These are phyloP conservation scores for Ailanthus altissimus DNA, from an alignment of 345 rosid genomes.

Conservation along the genomic window DNA sequence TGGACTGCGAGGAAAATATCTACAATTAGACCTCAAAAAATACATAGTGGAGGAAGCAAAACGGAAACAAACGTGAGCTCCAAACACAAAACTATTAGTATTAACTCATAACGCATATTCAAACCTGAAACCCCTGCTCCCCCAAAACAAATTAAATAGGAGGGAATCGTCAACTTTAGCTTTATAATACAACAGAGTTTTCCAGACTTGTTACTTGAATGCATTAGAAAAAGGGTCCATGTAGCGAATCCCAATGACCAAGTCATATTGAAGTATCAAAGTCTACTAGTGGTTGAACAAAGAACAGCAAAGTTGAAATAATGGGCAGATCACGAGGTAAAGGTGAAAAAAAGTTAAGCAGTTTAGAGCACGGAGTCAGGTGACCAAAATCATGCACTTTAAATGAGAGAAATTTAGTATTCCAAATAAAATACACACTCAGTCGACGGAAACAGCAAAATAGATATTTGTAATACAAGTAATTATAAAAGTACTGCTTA, in stretches of 20 bases:
- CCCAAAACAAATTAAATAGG: no score
- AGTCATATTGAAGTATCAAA: not conserved
- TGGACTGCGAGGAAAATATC: slow-evolving; percentile 22
- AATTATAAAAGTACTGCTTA: not conserved
- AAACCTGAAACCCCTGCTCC: not conserved
- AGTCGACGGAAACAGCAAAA: not conserved
- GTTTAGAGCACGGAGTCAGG: not conserved
- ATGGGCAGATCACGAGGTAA: not conserved
- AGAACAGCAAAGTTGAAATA: not conserved
- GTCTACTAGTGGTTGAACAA: not conserved
- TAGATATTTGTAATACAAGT: not conserved
- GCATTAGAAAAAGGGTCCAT: not conserved
- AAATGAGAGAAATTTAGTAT: not conserved
- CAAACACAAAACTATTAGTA: slow-evolving; percentile 4
- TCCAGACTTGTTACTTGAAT: not conserved
- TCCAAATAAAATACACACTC: not conserved
- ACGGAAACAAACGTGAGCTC: not conserved
- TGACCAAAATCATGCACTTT: not conserved
- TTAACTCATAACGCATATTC: not conserved
- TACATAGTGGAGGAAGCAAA: not conserved
- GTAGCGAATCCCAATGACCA: not conserved
- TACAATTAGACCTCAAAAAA: slow-evolving; percentile 16
- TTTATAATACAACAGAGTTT: not conserved
- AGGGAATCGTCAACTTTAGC: not conserved
- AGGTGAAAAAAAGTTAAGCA: slow-evolving; percentile 4